Percentiles rank a stretch among this genome's conserved stretches.
Conservation (phyloP, 2,329 filamentous ascomycete genomes). For the Claviceps humidiphila region DNA sequence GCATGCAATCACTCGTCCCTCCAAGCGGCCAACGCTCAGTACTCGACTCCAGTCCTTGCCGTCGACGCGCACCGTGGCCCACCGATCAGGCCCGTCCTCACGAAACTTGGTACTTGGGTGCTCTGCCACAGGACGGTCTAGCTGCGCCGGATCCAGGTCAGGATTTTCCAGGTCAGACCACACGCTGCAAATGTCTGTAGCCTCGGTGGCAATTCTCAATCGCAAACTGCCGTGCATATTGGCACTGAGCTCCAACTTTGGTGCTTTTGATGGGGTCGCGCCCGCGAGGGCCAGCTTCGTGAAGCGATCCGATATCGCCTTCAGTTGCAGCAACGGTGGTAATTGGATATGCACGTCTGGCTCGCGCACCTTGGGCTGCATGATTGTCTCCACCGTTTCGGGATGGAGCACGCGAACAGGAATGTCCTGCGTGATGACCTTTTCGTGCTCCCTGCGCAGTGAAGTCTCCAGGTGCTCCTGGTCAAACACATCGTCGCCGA, state of each 20-base stretch:
- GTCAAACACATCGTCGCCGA: conserved; percentile 30
- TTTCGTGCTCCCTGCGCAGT: conserved; percentile 63
- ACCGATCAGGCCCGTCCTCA: conserved; percentile 63
- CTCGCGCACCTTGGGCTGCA: conserved; percentile 81
- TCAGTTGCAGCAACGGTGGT: conserved; percentile 75
- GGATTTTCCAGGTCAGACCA: conserved; percentile 85
- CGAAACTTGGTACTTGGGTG: conserved; percentile 74
- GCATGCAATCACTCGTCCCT: conserved; percentile 85
- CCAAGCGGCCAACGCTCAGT: conserved; percentile 80
- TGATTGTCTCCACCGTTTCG: conserved; percentile 76
- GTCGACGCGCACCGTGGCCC: conserved; percentile 84
- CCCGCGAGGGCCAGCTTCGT: conserved; percentile 61
- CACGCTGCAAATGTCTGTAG: conserved; percentile 68
- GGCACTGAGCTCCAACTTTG: conserved; percentile 73
- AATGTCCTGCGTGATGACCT: conserved; percentile 87
- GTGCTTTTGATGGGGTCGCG: conserved; percentile 27
- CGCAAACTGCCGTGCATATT: conserved; percentile 88
- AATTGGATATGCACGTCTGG: conserved; percentile 90
- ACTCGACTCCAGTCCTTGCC: conserved; percentile 90
- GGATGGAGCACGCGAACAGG: conserved; percentile 84
- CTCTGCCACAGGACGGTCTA: conserved; percentile 58
- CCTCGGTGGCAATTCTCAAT: conserved; percentile 69
- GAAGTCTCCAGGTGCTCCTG: conserved; percentile 41
- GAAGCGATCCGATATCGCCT: conserved; percentile 89
- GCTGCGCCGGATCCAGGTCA: conserved; percentile 64